Base-by-base conservation (phyloP, 108 stramenopile genomes). In the Cyclotella choctawhatcheeana region DNA sequence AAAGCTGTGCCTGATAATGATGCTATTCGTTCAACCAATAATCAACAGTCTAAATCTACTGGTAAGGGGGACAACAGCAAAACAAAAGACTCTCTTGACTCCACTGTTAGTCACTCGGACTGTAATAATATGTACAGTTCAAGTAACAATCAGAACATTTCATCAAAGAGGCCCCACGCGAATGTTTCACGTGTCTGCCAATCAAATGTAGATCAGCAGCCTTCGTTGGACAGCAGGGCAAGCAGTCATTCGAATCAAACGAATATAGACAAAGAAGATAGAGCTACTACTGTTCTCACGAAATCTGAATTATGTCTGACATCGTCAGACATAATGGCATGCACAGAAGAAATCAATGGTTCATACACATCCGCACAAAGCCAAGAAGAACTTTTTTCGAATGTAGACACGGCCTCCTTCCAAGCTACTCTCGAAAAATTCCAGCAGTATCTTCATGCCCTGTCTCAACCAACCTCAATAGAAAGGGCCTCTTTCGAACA, bases 301-400 rank as follows among this genome's bases (percentile, higher is more conserved):
- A 60, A 60, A 40, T 1, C 21, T 16, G 65, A 78, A 17, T 67
- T 63, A 6, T 21, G 43, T 20, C 44, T 78, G 40, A 44, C 77
- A 30, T 66, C 58, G 32, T 32, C 70, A 43, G 69, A 71, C 33
- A 67, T 78, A 34, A 21, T 24, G 18, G n/a, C 43, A 16, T 71
- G 70, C 50, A 71, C 67, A 37, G 64, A 71, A 16, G 64, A 70
- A 52, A 53, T 71, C 6, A 53, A 61, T 44, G 77, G 70, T 27
- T 59, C 10, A 40, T 24, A 2, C 31, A 30, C 24, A 21, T 30
- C n/a, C 8, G 37, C n/a, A n/a, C n/a, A n/a, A n/a, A n/a, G n/a
- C n/a, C n/a, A 47, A 45, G 47, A 22, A 25, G 67, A 79, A 50
- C 35, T 40, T 17, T 70, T 64, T 35, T 5, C 31, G 6, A 53